Base-by-base conservation (phyloP, 257 asterid genomes). In the Solanum chmielewskii region DNA sequence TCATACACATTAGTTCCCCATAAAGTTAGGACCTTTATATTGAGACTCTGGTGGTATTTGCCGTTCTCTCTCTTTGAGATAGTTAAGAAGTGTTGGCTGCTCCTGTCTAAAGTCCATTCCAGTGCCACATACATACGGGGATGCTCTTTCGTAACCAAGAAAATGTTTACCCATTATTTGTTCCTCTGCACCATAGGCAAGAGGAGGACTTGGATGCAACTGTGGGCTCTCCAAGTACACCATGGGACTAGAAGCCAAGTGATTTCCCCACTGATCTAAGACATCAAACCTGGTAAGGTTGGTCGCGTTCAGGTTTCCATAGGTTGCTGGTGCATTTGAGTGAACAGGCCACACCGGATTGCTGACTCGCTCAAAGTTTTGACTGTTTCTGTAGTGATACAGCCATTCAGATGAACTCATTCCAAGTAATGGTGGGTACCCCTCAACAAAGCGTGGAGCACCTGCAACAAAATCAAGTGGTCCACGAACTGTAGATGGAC, bases 331-430 rank as follows among this genome's bases (percentile, higher is more conserved):
- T 64, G 87, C 86, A 56, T 87, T 93, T 83, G 85, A 83, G 41
- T 88, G 91, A 14, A 91, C 74, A 4, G 96, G 94, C 85, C 91
- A 91, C 45, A 89, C 11, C 37, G 87, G 93, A 47, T 90, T 89
- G 45, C 45, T 88, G 39, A 88, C 88, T 88, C 87, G 90, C 83
- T 91, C 93, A 5, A 89, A 86, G 73, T 92, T 95, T 83, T 91
- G 94, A 87, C 92, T 92, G 93, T 93, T 94, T 83, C 98, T 91
- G 60, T 96, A 94, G 91, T 92, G 99, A 87, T 96, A 92, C 4
- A 96, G 97, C 99, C 99, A 96, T 83, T 96, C 98, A 0, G 99
- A 95, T 71, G 99, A 96, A 77, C 98, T 94, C 98, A 95, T 95
- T 27, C 97, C 98, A 4, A 91, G 87, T 69, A 88, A 71, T 27